phyloP scores from a whole-genome alignment of 306 rosid genomes.

The Prunus mongolica region DNA sequence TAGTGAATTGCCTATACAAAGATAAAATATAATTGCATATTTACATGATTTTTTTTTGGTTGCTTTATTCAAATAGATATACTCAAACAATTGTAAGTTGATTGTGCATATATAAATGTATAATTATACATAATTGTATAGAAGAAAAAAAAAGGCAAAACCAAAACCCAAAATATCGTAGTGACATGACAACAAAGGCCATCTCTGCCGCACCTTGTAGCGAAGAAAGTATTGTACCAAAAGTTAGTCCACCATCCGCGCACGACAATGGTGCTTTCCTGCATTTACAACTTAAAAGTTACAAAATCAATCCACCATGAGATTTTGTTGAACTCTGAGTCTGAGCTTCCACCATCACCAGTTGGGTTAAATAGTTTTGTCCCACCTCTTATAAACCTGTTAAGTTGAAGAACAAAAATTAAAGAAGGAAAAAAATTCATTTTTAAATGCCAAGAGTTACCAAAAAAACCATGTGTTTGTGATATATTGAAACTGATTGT shows the following conservation, averaged over 20 bases:
- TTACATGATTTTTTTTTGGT: no score
- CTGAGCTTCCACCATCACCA: background rate
- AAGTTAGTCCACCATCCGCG: background rate
- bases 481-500: background rate
- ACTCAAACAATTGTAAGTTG: background rate
- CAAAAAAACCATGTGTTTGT: background rate
- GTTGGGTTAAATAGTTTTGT: slow-evolving; percentile 13
- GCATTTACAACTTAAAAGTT: background rate
- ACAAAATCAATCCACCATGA: background rate
- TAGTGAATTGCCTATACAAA: no score
- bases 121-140: background rate
- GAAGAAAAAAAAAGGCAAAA: background rate
- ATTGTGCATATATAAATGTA: background rate
- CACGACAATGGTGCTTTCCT: background rate
- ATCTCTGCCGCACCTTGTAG: background rate
- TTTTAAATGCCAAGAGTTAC: background rate
- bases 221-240: background rate
- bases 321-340: background rate
- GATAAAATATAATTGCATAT: no score
- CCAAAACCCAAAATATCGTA: background rate
- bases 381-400: slow-evolving; percentile 16
- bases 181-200: background rate
- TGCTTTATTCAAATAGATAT: background rate
- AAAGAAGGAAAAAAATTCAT: background rate
- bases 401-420: background rate